Evolutionary conservation across 345 rosid species (phyloP), one percentile per base, ranked within the genome.

Genomic region (Arabis hirsuta): DNA sequence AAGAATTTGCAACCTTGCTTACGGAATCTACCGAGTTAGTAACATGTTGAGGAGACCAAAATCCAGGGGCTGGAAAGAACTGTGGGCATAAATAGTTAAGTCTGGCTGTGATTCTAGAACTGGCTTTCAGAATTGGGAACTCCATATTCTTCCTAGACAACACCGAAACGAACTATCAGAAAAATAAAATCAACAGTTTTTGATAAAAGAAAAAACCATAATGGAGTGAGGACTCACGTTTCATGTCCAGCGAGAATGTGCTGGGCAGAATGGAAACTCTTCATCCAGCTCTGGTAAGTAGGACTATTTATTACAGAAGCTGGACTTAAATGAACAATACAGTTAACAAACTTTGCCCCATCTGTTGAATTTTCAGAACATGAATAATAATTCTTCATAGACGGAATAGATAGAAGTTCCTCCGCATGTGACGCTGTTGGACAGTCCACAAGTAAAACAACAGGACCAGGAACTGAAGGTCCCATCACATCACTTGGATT

Each of bases 401-500:
- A 81, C 51, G 82, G 78, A 6, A 66, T 41, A 65, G 85, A 86
- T 57, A 85, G 71, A 66, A 91, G 82, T 74, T 85, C 84, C 65
- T 80, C 77, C 8, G 82, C 80, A 81, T 91, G 98, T 71, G 83
- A 83, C 72, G 81, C 88, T 61, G 98, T 86, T 56, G 97, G 99
- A 87, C 99, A 95, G 81, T 95, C 98, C 44, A 90, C 90, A 46
- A 95, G 90, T 59, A 88, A 73, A 44, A 90, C 90, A 67, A 95
- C 72, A 13, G 98, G 99, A 78, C 98, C 99, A 47, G 94, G 92
- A 76, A 87, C 67, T 42, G 96, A 82, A 72, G 99, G 96, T 51
- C 81, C 99, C 99, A 95, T 90, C 41, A 95, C 99, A 76, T 95
- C 99, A 77, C 92, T 76, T 31, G 99, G 99, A 81, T 91, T 88